phyloP scores from a whole-genome alignment of 495 filamentous ascomycete genomes.

The Tuber borchii region DNA sequence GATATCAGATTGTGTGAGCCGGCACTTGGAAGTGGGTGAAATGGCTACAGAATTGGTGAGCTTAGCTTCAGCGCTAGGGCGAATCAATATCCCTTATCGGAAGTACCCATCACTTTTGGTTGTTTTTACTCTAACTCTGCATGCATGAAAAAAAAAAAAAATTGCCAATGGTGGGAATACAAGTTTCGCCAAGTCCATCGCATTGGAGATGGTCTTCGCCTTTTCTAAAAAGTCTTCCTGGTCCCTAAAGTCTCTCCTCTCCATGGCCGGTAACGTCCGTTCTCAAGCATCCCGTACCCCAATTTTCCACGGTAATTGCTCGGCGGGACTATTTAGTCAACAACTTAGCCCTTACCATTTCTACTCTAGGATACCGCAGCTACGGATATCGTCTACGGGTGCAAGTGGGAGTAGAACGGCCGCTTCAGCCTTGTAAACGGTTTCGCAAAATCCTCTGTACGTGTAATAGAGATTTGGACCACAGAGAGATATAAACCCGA shows the following conservation, averaged over 20 bases:
- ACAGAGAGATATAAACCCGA: slow-evolving; percentile 9
- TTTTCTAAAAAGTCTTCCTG: neutral
- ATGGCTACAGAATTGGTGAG: neutral
- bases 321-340: neutral
- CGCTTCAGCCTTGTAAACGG: neutral
- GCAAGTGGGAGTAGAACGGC: neutral
- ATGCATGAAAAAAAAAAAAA: neutral
- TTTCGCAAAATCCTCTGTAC: neutral
- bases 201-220: neutral
- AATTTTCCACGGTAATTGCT: neutral
- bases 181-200: slow-evolving; percentile 1
- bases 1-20: neutral
- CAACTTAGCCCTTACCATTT: neutral
- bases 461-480: neutral
- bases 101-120: neutral
- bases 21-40: neutral
- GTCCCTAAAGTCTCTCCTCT: neutral
- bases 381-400: neutral
- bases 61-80: neutral
- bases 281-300: neutral
- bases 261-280: neutral
- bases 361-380: neutral
- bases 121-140: neutral
- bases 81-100: slow-evolving; percentile 4
- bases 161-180: neutral